phyloP scores from a whole-genome alignment of 371 early-diverging fungal species.

The Mortierella sp. region DNA sequence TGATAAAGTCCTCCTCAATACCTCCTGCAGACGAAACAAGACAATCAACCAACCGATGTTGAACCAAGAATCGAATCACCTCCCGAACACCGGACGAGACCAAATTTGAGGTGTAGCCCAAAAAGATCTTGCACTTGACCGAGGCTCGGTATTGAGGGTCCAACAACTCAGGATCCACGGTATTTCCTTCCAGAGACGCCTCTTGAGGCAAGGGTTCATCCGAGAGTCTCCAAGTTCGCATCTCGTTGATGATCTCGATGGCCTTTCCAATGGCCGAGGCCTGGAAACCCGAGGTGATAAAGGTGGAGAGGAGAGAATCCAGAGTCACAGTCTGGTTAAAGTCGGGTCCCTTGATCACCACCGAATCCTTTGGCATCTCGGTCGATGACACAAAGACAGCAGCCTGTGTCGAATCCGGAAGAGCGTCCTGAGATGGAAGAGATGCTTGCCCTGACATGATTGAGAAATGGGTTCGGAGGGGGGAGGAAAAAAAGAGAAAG shows the following conservation, averaged over 20 bases:
- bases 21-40: constrained; percentile 98
- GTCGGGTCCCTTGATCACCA: constrained; percentile 85
- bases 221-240: constrained; percentile 91
- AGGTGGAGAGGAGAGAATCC: constrained; percentile 72
- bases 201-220: constrained; percentile 76
- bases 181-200: constrained; percentile 51
- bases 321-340: constrained; percentile 81
- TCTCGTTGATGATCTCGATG: constrained; percentile 87
- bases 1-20: constrained; percentile 99
- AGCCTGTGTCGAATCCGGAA: constrained; percentile 33
- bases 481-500: neutral
- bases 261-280: constrained; percentile 91
- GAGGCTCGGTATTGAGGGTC: constrained; percentile 71
- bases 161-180: constrained; percentile 69
- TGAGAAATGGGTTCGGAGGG: neutral
- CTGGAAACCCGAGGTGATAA: constrained; percentile 91
- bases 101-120: constrained; percentile 98
- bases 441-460: constrained; percentile 2
- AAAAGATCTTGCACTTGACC: constrained; percentile 94
- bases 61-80: constrained; percentile 89
- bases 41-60: constrained; percentile 89
- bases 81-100: constrained; percentile 98
- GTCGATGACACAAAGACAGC: constrained; percentile 82
- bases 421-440: constrained; percentile 19
- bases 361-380: constrained; percentile 73